Base-by-base conservation (phyloP, 805 yeast species). In the Ogataea trehalophila region DNA sequence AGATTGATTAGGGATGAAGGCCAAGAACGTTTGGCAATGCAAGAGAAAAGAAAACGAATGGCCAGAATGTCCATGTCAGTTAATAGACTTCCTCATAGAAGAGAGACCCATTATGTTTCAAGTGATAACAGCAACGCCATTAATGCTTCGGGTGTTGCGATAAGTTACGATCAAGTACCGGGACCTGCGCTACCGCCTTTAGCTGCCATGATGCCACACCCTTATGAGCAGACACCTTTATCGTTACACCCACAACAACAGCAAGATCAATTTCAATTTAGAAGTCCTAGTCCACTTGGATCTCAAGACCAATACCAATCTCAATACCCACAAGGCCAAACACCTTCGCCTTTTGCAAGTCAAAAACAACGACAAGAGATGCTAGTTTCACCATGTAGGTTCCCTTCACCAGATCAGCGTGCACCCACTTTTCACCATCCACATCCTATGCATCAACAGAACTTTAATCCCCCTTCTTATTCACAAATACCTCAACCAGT, bases 1-100 rank as follows among this genome's bases (percentile, higher is more conserved):
- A 68, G 87, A 49, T 71, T 81, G 42, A 83, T 85, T 39, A 69
- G 91, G 51, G 88, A 85, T 61, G 92, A 85, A 58, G 91, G 89
- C 3, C 90, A 85, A 58, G 90, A 85, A 60, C 70, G 92, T 44
- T 66, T 85, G 49, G 83, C 85, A 5, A 78, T 83, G 80, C 83
- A 77, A 55, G 87, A 82, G 44, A 81, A 83, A 61, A 72, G 80
- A 57, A 75, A 73, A 51, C 66, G 74, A 47, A 69, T 72, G 43
- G 75, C 74, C 14, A 65, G 71, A 26, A 50, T 64, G 18, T 58
- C 64, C 23, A 51, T 57, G 15, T 52, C 56, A 16, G 51, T 58
- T 6, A 50, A 45, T 33, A 23, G 49, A 26, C 36, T 45, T 20
- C 45, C 46, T 14, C 50, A 46, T 15, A 39, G 52, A 33, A 44